phyloP scores from a whole-genome alignment of 306 rosid genomes.

The Spatholobus suberectus region DNA sequence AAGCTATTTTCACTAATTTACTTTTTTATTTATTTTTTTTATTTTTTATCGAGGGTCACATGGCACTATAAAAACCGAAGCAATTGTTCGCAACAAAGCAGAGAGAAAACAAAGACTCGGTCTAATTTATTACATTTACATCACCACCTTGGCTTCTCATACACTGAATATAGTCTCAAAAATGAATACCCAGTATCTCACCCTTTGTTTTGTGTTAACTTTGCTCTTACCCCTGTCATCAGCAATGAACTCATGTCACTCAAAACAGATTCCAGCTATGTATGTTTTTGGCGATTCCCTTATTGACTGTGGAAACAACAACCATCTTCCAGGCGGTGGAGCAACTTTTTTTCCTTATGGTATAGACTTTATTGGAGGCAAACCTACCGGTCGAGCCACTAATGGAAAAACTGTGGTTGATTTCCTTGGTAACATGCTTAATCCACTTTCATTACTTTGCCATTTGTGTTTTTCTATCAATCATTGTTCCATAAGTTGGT shows the following conservation, averaged over 20 bases:
- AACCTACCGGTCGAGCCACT: slow-evolving; percentile 48
- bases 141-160: background rate
- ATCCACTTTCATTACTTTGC: background rate
- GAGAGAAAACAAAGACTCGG: background rate
- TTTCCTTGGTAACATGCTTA: slow-evolving; percentile 51
- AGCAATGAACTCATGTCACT: background rate
- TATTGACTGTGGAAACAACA: slow-evolving; percentile 48
- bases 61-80: background rate
- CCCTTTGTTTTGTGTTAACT: slow-evolving; percentile 22
- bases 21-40: no score
- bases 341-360: slow-evolving; percentile 44
- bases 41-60: background rate
- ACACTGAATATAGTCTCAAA: background rate
- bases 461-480: background rate
- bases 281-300: slow-evolving; percentile 59
- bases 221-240: background rate
- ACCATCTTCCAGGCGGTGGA: background rate
- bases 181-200: slow-evolving; percentile 18
- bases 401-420: slow-evolving; percentile 54
- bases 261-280: slow-evolving; percentile 40
- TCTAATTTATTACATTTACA: background rate
- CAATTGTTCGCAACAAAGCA: background rate
- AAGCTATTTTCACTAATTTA: no score
- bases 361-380: slow-evolving; percentile 43
- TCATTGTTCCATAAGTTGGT: background rate